Evolutionary conservation across 139 green algal species (phyloP).

Genomic region (Gonium pectorale): DNA sequence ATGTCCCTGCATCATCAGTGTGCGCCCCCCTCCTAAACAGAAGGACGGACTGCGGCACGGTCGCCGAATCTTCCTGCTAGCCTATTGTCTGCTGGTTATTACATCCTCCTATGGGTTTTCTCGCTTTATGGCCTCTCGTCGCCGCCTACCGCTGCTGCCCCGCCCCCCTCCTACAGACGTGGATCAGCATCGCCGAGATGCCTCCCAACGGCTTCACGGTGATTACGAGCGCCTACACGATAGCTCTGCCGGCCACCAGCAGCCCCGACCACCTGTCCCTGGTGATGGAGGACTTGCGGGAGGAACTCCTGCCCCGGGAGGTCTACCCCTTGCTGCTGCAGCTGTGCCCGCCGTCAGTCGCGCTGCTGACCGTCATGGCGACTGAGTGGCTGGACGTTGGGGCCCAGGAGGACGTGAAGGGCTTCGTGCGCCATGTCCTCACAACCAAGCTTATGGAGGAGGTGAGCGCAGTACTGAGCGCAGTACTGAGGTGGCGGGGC

Average conservation of each 20-base stretch:
- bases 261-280: not conserved
- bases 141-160: no score
- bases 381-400: not conserved
- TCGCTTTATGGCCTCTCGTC: no score
- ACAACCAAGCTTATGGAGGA: constrained; percentile 3
- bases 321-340: not conserved
- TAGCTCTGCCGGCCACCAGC: not conserved
- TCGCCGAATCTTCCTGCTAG: no score
- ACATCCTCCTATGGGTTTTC: no score
- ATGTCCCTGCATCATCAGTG: no score
- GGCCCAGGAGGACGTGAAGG: not conserved
- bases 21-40: no score
- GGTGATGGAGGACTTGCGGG: not conserved
- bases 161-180: no score
- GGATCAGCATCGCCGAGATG: constrained; percentile 29
- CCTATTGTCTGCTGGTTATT: no score
- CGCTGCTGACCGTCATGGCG: constrained; percentile 9
- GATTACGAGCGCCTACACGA: not conserved
- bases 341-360: constrained; percentile 2
- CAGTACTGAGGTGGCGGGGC: no score
- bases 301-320: not conserved
- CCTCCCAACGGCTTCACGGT: constrained; percentile 4
- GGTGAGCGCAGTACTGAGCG: no score
- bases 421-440: not conserved
- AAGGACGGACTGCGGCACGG: no score